Evolutionary conservation across 768 basidiomycete species (phyloP).

Genomic region (Rhizopogon salebrosus): DNA sequence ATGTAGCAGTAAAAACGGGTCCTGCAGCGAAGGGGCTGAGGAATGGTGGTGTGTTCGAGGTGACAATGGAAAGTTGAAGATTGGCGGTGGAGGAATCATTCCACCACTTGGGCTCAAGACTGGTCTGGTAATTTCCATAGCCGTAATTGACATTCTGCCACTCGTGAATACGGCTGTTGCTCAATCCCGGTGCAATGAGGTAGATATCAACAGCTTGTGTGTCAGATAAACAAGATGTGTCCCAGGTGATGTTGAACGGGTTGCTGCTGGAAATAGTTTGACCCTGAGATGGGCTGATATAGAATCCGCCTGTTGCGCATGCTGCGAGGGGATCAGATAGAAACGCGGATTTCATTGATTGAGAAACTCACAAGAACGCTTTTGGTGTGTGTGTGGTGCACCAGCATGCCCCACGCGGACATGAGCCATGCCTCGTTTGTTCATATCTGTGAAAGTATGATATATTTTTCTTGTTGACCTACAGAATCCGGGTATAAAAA

Average conservation of each 20-base stretch:
- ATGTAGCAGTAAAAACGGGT: conserved; percentile 66
- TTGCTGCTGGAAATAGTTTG: conserved; percentile 40
- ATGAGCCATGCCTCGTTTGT: conserved; percentile 22
- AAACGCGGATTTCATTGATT: background rate
- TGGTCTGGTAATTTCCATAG: conserved; percentile 43
- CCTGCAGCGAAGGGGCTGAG: conserved; percentile 52
- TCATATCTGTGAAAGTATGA: conserved; percentile 14
- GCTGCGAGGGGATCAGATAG: conserved; percentile 28
- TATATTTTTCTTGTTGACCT: conserved; percentile 5
- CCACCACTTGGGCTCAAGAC: conserved; percentile 67
- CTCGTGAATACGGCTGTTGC: conserved; percentile 43
- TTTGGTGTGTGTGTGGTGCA: conserved; percentile 11
- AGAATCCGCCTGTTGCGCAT: conserved; percentile 58
- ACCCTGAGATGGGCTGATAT: conserved; percentile 47
- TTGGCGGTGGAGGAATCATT: conserved; percentile 42
- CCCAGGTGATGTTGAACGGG: conserved; percentile 60
- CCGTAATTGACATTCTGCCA: conserved; percentile 51
- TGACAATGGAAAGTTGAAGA: conserved; percentile 59
- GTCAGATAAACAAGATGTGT: conserved; percentile 47
- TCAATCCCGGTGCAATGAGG: conserved; percentile 48
- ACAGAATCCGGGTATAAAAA: conserved; percentile 3
- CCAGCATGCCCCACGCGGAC: conserved; percentile 21
- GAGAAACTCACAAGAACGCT: conserved; percentile 21
- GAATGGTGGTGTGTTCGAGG: conserved; percentile 45
- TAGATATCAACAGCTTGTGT: conserved; percentile 59